These are phyloP conservation scores for Suhomyces choctaworum DNA, from an alignment of 1,139 yeast genomes.

Conservation along the genomic window DNA sequence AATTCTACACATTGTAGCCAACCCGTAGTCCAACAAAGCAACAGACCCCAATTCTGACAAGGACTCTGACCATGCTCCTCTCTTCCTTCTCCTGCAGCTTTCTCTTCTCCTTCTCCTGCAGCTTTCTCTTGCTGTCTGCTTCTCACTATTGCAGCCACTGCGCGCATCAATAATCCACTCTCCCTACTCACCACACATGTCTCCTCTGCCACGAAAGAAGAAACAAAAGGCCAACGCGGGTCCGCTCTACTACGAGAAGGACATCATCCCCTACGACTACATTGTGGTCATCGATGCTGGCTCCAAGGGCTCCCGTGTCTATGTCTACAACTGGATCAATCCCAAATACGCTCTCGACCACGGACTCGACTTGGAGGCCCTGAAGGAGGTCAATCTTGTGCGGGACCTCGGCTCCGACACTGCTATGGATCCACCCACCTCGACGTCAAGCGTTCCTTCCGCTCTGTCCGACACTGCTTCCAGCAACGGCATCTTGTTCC, in stretches of 20 bases:
- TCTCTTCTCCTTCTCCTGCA: too few species aligned
- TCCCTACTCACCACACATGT: neutral
- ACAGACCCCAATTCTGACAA: too few species aligned
- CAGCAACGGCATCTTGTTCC: constrained; percentile 25
- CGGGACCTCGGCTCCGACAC: neutral
- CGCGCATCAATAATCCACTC: neutral
- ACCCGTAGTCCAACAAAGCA: too few species aligned
- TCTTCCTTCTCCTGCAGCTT: too few species aligned
- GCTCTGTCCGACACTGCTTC: neutral
- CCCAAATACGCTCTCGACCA: constrained; percentile 36
- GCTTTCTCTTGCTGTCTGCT: too few species aligned
- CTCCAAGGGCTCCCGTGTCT: constrained; percentile 76
- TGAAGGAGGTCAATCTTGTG: constrained; percentile 2
- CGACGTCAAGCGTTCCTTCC: too few species aligned
- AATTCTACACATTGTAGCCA: too few species aligned
- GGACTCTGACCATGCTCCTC: too few species aligned
- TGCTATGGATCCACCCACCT: neutral
- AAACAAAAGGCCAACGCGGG: constrained; percentile 20
- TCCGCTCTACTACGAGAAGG: constrained; percentile 26
- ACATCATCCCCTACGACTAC: constrained; percentile 60
- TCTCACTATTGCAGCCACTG: too few species aligned
- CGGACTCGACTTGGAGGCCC: constrained; percentile 19
- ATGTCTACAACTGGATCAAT: constrained; percentile 68
- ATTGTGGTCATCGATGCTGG: constrained; percentile 81
- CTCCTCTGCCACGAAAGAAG: constrained; percentile 6